Base-by-base conservation (phyloP, 2,329 filamentous ascomycete species). In the Fusarium annulatum region DNA sequence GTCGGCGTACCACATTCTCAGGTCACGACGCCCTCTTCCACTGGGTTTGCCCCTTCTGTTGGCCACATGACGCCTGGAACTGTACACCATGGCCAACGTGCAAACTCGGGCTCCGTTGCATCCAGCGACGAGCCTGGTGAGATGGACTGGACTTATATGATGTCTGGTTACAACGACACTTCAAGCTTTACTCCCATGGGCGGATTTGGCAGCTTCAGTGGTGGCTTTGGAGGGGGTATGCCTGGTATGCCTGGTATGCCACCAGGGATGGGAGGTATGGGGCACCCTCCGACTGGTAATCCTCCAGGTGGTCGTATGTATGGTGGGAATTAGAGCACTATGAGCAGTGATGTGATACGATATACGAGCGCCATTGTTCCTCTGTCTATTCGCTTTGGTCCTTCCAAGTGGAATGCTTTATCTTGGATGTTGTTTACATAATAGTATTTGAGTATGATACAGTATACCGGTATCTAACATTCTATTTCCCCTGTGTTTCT, bases 91-190 rank as follows among this genome's bases (percentile, higher is more conserved):
- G 55, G 59, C 23, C 59, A 67, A 52, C 61, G 61, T 53, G 51
- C 67, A 46, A 57, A 61, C 64, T 72, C 74, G 33, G 62, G 72
- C 19, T 73, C 76, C 43, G 58, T 73, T 62, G 58, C 61, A 58
- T 75, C 79, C 10, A 75, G 76, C 19, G 76, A 79, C 21, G 82
- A 83, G 16, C 70, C 77, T 3, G 74, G 74, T 18, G 81, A 84
- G 36, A 85, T 88, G 85, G 85, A 88, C 73, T 88, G 86, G 86
- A 84, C 82, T 34, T 85, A 84, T 42, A 79, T 87, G 57, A 81
- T 87, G 75, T 83, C 86, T 42, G 80, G 81, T 28, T 85, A 85
- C 63, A 79, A 79, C n/a, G 81, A 82, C 33, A 72, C 79, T 30
- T 73, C 73, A 19, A 78, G 76, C 4, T 82, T 80, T 33, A 76